Base-by-base conservation (phyloP, 805 yeast genomes). In the Cyberlindnera subsufficiens region DNA sequence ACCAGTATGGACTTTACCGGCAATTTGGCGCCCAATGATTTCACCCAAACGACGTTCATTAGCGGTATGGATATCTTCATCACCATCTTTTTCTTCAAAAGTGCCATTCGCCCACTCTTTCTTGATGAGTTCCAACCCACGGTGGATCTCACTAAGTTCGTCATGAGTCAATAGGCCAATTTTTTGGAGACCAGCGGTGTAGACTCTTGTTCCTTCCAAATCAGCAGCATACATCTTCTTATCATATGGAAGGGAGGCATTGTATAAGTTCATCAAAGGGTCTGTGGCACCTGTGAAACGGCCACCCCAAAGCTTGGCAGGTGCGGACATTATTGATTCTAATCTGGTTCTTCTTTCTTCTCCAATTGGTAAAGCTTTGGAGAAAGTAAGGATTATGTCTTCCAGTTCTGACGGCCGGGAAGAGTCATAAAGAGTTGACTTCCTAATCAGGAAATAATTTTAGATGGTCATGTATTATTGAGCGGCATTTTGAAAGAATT, bases 1-100 rank as follows among this genome's bases (percentile, higher is more conserved):
- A 48, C 99, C 99, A n/a, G 99, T 93, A 65, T 93, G 99, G 27
- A 93, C 98, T 59, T 93, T 93, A 33, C 99, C 99, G 14, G 98
- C 86, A 61, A 93, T 91, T 42, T 79, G 80, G 57, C 80, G 81
- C 43, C 99, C 99, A 57, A 93, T 93, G 42, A 93, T 70, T 68
- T 93, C 99, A 39, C 99, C 99, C 50, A 93, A 72, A 59, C 99
- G 77, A 69, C 99, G 86, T 70, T 93, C 99, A 61, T 93, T 93
- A 35, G 99, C 99, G 35, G 99, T 93, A 64, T 93, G 99, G 50
- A 93, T 93, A 60, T 93, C 99, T 66, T 93, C 99, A 65, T 93
- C 99, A 32, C 95, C 95, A 11, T 82, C 76, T 60, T 86, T 82
- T 60, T 82, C 95, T 11, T 68, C 82, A 61, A 88, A 88, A 20